These are phyloP conservation scores for Dentipellis fragilis DNA, from an alignment of 768 basidiomycete species.

Conservation along the genomic window DNA sequence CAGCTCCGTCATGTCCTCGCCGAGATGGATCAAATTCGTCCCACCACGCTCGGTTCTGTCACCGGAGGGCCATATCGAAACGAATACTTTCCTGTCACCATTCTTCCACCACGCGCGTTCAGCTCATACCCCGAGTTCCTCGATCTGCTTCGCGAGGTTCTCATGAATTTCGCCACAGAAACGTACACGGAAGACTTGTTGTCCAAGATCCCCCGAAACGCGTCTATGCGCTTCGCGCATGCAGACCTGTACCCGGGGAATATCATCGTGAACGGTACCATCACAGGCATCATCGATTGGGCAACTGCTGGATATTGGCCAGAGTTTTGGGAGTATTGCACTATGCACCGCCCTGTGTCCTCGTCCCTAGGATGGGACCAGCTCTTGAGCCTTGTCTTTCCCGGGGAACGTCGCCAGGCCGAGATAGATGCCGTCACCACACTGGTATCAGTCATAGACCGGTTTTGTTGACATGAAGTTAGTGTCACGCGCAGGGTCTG, in stretches of 20 bases:
- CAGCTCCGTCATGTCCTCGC: neutral
- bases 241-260: conserved; percentile 8
- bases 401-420: neutral
- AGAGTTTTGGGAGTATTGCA: conserved; percentile 7
- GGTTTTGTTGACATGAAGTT: too few species aligned
- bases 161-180: neutral
- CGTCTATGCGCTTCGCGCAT: neutral
- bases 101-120: neutral
- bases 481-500: too few species aligned
- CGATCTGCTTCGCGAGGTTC: neutral
- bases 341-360: neutral
- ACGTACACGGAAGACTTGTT: neutral
- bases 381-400: neutral
- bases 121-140: neutral
- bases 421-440: neutral
- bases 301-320: conserved; percentile 11
- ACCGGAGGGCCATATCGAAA: neutral
- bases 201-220: neutral
- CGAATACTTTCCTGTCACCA: neutral
- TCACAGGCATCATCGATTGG: conserved; percentile 14
- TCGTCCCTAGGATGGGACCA: neutral
- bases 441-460: too few species aligned
- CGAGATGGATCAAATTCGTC: neutral
- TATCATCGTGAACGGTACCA: conserved; percentile 7
- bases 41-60: neutral